Percentiles rank a stretch among this genome's conserved stretches.
phyloP scores from a whole-genome alignment of 1,139 yeast species.

The Debaryomyces robertsiae region DNA sequence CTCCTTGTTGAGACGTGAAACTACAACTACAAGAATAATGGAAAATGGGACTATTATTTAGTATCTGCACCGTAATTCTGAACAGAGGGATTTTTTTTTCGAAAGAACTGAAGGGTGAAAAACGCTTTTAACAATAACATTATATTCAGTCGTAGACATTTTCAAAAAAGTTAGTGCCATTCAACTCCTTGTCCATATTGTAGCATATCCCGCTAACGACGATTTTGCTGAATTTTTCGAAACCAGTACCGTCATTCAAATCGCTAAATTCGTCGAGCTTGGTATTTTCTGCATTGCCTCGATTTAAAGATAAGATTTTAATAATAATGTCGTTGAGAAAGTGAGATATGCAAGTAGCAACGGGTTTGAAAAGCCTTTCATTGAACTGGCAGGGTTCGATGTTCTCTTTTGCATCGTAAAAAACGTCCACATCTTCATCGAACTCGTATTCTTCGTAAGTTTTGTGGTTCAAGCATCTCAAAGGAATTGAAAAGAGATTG shows the following conservation, averaged over 20 bases:
- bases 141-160: constrained; percentile 26
- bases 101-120: no score
- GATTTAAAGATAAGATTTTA: constrained; percentile 34
- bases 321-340: constrained; percentile 35
- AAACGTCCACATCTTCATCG: constrained; percentile 35
- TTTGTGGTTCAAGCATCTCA: constrained; percentile 38
- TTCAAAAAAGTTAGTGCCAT: constrained; percentile 44
- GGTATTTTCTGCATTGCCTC: constrained; percentile 48
- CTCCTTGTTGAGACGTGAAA: no score
- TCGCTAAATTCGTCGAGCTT: constrained; percentile 33
- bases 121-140: no score
- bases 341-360: constrained; percentile 35
- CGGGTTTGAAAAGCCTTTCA: constrained; percentile 15
- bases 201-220: constrained; percentile 40
- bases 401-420: constrained; percentile 27
- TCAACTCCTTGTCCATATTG: constrained; percentile 40
- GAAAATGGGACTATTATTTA: no score
- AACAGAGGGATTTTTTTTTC: no score
- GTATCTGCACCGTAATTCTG: no score
- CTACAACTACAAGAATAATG: no score
- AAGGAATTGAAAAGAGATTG: constrained; percentile 31
- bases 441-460: constrained; percentile 43
- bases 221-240: constrained; percentile 30
- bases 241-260: constrained; percentile 34
- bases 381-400: constrained; percentile 24